Conservation (phyloP, 148 eudicot genomes). For the Spergularia marina region DNA sequence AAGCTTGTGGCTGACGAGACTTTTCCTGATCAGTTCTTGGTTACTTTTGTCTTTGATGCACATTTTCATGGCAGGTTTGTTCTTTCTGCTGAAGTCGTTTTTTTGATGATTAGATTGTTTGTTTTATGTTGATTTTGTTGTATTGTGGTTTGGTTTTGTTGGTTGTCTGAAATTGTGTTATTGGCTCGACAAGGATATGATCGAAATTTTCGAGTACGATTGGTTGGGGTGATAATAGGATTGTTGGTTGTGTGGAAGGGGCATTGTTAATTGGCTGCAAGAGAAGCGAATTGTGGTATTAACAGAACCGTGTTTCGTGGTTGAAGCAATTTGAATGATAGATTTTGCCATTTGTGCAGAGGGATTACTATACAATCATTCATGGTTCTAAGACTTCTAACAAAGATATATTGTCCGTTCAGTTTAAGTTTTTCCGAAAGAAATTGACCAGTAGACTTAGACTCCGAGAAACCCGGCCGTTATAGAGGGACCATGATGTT, state of each 20-base stretch:
- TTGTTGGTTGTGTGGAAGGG: not conserved
- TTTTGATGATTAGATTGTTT: not conserved
- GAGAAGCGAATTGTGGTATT: not conserved
- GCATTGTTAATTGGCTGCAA: not conserved
- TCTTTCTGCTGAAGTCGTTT: not conserved
- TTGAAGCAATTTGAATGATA: not conserved
- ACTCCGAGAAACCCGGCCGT: too few species aligned
- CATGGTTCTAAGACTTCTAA: too few species aligned
- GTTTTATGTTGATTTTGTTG: not conserved
- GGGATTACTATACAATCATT: too few species aligned
- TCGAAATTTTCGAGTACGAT: not conserved
- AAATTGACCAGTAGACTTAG: too few species aligned
- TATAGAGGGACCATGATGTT: too few species aligned
- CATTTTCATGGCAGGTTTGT: conserved; percentile 70
- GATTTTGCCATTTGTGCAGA: not conserved
- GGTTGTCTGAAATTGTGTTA: conserved; percentile 1
- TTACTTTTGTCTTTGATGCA: conserved; percentile 78
- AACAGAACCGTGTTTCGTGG: not conserved
- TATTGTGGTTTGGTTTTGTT: not conserved
- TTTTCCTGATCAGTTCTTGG: conserved; percentile 50
- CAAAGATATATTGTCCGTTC: too few species aligned
- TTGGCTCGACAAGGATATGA: not conserved
- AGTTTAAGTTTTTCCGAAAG: too few species aligned
- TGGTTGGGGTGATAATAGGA: not conserved
- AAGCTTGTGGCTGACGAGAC: conserved; percentile 49